Conservation (phyloP, 495 filamentous ascomycete genomes). For the Podospora pseudoanserina region DNA sequence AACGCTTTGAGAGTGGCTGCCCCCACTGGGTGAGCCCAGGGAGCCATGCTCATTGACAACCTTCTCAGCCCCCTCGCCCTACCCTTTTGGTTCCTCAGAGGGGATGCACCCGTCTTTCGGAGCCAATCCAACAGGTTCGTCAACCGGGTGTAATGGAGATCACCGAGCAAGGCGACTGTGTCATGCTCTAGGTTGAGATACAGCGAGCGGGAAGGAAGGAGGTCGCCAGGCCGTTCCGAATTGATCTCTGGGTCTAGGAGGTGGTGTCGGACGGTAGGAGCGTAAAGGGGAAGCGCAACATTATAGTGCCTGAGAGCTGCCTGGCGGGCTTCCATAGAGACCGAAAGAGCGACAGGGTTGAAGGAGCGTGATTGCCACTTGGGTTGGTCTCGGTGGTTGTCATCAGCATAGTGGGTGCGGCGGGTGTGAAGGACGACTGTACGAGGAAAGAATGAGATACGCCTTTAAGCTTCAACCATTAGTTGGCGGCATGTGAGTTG, state of each 20-base stretch:
- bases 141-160: conserved; percentile 23
- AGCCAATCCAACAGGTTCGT: conserved; percentile 26
- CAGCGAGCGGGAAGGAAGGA: conserved; percentile 20
- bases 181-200: conserved; percentile 32
- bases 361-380: conserved; percentile 31
- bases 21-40: conserved; percentile 49
- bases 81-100: background rate
- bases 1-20: conserved; percentile 28
- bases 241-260: background rate
- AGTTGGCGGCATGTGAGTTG: background rate
- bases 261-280: background rate
- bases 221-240: conserved; percentile 21
- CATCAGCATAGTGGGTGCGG: conserved; percentile 29
- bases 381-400: conserved; percentile 3
- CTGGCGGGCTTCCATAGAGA: conserved; percentile 31
- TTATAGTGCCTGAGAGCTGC: conserved; percentile 31
- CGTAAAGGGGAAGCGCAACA: conserved; percentile 29
- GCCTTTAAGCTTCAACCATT: conserved; percentile 7
- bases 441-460: conserved; percentile 30
- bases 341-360: conserved; percentile 34
- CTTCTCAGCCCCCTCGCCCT: conserved; percentile 51
- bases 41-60: conserved; percentile 56
- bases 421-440: conserved; percentile 35
- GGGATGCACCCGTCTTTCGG: conserved; percentile 14
- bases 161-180: conserved; percentile 30